A percentile compares a stretch with the other conserved stretches of the same genome.
Conservation (phyloP, 805 yeast species). For the Hemisphaericaspora nanyangensis region DNA sequence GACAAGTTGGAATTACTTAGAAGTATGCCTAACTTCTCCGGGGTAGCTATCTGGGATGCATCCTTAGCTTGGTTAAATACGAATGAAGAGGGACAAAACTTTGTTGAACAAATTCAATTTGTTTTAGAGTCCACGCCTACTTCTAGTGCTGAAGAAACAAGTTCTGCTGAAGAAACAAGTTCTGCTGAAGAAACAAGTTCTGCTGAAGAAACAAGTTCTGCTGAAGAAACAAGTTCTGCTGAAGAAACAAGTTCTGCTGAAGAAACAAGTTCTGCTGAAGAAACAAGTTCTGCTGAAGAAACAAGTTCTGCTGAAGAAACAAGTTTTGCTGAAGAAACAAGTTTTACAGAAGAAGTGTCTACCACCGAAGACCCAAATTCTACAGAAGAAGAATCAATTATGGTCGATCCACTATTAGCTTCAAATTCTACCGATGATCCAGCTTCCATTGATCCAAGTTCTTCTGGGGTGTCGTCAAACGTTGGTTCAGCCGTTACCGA, state of each 20-base stretch:
- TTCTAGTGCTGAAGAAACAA: slow-evolving; percentile 4
- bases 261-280: neutral
- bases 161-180: slow-evolving; percentile 3
- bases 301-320: neutral
- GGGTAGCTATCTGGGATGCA: slow-evolving; percentile 34
- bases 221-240: neutral
- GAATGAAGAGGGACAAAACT: slow-evolving; percentile 12
- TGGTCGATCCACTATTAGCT: neutral
- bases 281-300: neutral
- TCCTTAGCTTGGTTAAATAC: slow-evolving; percentile 18
- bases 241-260: neutral
- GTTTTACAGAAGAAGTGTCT: neutral
- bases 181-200: neutral
- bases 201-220: neutral
- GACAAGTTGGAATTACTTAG: slow-evolving; percentile 11
- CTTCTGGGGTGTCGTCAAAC: slow-evolving; percentile 7
- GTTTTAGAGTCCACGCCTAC: slow-evolving; percentile 10
- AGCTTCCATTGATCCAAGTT: slow-evolving; percentile 8
- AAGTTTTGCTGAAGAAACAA: neutral
- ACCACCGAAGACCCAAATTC: neutral
- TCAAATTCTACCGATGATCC: neutral
- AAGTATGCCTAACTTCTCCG: slow-evolving; percentile 27
- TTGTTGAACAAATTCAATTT: slow-evolving; percentile 15
- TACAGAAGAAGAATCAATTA: neutral
- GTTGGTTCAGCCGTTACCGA: slow-evolving; percentile 1